A percentile compares a stretch with the other conserved stretches of the same genome.
phyloP scores from a whole-genome alignment of 2,329 filamentous ascomycete genomes.

The Xylariaceae sp. region DNA sequence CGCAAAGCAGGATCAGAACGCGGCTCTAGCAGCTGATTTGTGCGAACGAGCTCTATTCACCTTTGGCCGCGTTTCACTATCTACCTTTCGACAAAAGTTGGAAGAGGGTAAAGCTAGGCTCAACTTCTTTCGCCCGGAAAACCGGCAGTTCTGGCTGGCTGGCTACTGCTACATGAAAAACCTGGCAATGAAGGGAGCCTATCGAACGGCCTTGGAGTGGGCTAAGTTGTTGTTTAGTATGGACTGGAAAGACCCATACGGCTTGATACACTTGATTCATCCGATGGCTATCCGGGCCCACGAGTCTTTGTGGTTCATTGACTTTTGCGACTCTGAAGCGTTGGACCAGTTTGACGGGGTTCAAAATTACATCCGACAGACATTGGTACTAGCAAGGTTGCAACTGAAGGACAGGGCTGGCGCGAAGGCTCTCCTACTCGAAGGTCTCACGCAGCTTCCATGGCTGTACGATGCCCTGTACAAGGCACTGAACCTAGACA shows the following conservation, averaged over 20 bases:
- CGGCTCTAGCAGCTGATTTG: constrained; percentile 77
- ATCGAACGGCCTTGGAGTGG: constrained; percentile 91
- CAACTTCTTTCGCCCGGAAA: constrained; percentile 76
- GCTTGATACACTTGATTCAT: constrained; percentile 73
- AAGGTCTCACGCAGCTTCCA: constrained; percentile 67
- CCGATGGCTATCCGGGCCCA: constrained; percentile 76
- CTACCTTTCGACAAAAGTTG: constrained; percentile 71
- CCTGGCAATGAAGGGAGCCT: constrained; percentile 84
- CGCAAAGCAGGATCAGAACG: constrained; percentile 85
- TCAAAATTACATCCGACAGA: constrained; percentile 66
- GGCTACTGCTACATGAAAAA: constrained; percentile 85
- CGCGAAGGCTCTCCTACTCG: constrained; percentile 58
- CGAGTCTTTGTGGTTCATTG: constrained; percentile 69
- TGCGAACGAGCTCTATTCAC: constrained; percentile 88
- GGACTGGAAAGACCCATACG: constrained; percentile 75
- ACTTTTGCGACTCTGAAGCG: constrained; percentile 52
- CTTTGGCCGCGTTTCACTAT: constrained; percentile 83
- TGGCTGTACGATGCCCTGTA: constrained; percentile 83
- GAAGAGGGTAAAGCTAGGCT: constrained; percentile 74
- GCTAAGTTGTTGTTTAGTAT: constrained; percentile 75
- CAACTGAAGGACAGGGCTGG: constrained; percentile 62
- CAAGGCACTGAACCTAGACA: constrained; percentile 70
- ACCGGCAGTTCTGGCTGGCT: constrained; percentile 87
- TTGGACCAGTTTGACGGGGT: constrained; percentile 36
- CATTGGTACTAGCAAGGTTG: constrained; percentile 68